A percentile compares a stretch with the other conserved stretches of the same genome.
These are phyloP conservation scores for Chaetomium sp. DNA, from an alignment of 2,329 filamentous ascomycete species.

Conservation along the genomic window DNA sequence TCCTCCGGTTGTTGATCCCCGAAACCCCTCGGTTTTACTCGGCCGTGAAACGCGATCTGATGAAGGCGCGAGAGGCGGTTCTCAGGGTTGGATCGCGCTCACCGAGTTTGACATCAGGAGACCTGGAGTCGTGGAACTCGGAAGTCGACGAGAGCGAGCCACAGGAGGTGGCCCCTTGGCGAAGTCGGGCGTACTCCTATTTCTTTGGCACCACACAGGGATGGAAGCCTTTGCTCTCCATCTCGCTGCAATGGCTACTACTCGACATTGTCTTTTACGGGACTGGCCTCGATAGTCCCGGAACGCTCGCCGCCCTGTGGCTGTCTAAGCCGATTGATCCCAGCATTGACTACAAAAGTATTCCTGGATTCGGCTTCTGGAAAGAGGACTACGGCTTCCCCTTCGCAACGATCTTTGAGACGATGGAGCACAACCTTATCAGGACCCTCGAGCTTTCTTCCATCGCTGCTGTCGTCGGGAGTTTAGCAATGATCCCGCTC, in stretches of 20 bases:
- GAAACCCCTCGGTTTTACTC: constrained; percentile 13
- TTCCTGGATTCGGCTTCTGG: neutral
- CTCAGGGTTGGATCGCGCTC: constrained; percentile 9
- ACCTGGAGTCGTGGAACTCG: constrained; percentile 5
- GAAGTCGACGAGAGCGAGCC: constrained; percentile 6
- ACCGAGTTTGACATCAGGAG: neutral
- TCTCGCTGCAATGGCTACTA: neutral
- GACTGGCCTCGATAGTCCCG: constrained; percentile 1
- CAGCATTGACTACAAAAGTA: neutral
- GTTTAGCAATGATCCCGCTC: constrained; percentile 1
- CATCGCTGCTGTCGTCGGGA: neutral
- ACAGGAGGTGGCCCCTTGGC: neutral
- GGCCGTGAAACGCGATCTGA: constrained; percentile 2
- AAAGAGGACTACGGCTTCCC: constrained; percentile 2
- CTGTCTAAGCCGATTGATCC: neutral
- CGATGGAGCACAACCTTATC: neutral
- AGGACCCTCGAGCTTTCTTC: neutral
- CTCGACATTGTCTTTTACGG: constrained; percentile 13
- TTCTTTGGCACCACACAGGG: constrained; percentile 7
- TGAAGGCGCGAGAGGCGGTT: constrained; percentile 2
- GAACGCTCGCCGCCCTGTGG: constrained; percentile 5
- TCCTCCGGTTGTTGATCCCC: constrained; percentile 9
- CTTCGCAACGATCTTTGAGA: neutral
- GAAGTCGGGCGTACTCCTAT: constrained; percentile 1
- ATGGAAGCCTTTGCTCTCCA: constrained; percentile 7